Evolutionary conservation across 805 yeast genomes (phyloP).

Genomic region (Teunomyces funiuensis): DNA sequence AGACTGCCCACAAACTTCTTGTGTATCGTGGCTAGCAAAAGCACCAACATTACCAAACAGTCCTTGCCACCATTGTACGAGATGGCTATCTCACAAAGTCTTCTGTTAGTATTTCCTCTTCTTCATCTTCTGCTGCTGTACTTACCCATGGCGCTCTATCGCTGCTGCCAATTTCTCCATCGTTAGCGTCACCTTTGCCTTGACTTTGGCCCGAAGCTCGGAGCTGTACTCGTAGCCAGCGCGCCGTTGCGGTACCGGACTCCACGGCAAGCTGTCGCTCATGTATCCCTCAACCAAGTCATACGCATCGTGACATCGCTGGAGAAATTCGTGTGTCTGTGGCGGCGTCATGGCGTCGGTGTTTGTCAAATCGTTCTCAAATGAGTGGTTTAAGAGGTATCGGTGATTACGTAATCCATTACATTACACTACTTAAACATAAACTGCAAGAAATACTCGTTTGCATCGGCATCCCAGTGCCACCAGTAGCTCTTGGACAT

Average conservation of each 20-base stretch:
- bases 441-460: constrained; percentile 69
- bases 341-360: constrained; percentile 1
- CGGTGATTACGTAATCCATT: not conserved
- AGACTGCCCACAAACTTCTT: constrained; percentile 18
- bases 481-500: constrained; percentile 53
- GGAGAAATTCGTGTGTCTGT: constrained; percentile 12
- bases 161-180: constrained; percentile 28
- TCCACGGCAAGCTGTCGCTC: constrained; percentile 28
- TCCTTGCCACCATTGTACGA: constrained; percentile 97
- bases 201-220: constrained; percentile 23
- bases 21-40: constrained; percentile 61
- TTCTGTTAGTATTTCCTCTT: constrained; percentile 18
- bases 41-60: constrained; percentile 81
- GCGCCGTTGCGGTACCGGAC: constrained; percentile 17
- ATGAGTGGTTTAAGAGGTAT: too few species aligned
- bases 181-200: constrained; percentile 26
- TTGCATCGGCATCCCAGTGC: constrained; percentile 70
- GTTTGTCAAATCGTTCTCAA: not conserved
- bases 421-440: constrained; percentile 38
- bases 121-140: constrained; percentile 5
- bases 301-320: constrained; percentile 32
- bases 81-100: constrained; percentile 60
- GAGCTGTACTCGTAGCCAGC: constrained; percentile 21
- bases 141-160: constrained; percentile 34
- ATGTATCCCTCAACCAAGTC: constrained; percentile 31